Evolutionary conservation across 352 stramenopile genomes (phyloP).

Genomic region (Globisporangium viniferum): DNA sequence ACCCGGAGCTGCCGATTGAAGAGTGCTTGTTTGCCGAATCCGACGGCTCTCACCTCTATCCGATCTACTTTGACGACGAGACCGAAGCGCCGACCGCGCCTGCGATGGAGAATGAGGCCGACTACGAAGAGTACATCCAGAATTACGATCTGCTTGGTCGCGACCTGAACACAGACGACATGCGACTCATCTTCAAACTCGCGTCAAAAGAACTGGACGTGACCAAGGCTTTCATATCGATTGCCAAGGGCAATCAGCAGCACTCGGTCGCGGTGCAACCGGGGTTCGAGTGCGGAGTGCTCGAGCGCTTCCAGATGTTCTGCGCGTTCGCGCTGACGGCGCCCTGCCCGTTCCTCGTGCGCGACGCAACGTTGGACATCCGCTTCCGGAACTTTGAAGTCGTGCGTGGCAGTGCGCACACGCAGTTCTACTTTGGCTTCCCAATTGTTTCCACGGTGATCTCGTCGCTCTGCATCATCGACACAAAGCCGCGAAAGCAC

Average conservation of each 20-base stretch:
- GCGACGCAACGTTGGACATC: conserved; percentile 39
- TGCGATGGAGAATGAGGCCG: conserved; percentile 18
- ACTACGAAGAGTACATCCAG: conserved; percentile 25
- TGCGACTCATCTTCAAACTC: conserved; percentile 43
- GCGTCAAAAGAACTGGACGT: conserved; percentile 43
- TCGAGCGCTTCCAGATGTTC: conserved; percentile 30
- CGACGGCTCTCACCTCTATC: conserved; percentile 35
- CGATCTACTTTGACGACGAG: conserved; percentile 41
- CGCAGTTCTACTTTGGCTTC: conserved; percentile 37
- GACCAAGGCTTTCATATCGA: conserved; percentile 23
- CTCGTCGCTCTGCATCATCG: conserved; percentile 40
- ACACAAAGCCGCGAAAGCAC: conserved; percentile 38
- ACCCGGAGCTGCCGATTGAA: conserved; percentile 33
- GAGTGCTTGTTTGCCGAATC: conserved; percentile 41
- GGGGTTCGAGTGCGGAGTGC: not conserved
- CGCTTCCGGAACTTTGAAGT: conserved; percentile 45
- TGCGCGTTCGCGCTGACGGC: conserved; percentile 35
- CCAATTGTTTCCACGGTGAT: conserved; percentile 27
- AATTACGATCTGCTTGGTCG: conserved; percentile 26
- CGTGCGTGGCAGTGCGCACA: conserved; percentile 24
- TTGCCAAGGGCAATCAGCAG: conserved; percentile 22
- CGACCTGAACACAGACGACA: conserved; percentile 25
- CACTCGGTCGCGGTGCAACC: conserved; percentile 1
- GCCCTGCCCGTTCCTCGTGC: conserved; percentile 35
- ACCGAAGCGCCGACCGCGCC: conserved; percentile 23